Percentiles rank a stretch among this genome's conserved stretches.
Evolutionary conservation across 495 filamentous ascomycete species (phyloP).

Genomic region (Penicillium cataractarum): DNA sequence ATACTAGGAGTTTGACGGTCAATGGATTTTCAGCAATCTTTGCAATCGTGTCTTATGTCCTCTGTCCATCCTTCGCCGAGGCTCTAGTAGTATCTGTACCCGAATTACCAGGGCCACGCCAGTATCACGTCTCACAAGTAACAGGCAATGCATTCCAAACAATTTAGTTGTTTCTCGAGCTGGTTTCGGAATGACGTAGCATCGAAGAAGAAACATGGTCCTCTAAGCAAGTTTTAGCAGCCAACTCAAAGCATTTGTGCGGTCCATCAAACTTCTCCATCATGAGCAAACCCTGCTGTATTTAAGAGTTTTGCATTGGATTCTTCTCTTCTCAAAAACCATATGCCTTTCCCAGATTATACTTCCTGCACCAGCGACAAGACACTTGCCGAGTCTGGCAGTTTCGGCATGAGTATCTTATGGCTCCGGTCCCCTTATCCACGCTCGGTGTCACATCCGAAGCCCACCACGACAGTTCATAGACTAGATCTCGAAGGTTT

Average conservation of each 20-base stretch:
- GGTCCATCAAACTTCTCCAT: neutral
- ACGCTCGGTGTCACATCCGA: neutral
- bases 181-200: neutral
- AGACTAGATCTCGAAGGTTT: neutral
- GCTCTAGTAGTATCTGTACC: neutral
- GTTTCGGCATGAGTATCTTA: neutral
- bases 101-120: neutral
- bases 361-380: neutral
- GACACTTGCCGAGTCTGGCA: no score
- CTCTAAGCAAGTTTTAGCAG: neutral
- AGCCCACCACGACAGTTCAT: neutral
- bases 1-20: slow-evolving; percentile 26
- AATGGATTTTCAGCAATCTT: slow-evolving; percentile 10
- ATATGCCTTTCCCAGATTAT: neutral
- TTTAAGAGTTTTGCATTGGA: neutral
- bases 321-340: neutral
- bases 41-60: neutral
- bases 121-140: neutral
- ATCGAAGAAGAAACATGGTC: neutral
- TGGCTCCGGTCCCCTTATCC: neutral
- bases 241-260: neutral
- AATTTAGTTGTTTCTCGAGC: neutral
- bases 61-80: neutral
- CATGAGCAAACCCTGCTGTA: neutral
- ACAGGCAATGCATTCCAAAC: no score